Percentiles rank a stretch among this genome's conserved stretches.
Conservation (phyloP, 202 grass and related monocot species). For the Zizania palustris region DNA sequence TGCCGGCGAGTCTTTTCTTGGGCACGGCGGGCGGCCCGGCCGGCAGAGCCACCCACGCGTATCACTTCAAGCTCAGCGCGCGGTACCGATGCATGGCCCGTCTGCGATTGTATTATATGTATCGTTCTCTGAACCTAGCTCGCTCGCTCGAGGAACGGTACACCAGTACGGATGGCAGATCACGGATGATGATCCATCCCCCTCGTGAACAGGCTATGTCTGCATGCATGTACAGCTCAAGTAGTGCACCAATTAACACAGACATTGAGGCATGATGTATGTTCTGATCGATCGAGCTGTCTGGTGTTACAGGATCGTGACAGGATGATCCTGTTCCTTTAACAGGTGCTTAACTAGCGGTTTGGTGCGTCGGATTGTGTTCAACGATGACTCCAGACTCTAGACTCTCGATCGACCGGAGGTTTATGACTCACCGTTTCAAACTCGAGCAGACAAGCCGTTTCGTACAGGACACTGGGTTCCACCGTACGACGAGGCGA, state of each 20-base stretch:
- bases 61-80: background rate
- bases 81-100: no score
- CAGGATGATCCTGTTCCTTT: background rate
- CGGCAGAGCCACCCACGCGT: slow-evolving; percentile 28
- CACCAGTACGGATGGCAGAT: background rate
- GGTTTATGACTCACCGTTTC: no score
- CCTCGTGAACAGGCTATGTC: background rate
- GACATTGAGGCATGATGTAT: background rate
- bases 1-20: background rate
- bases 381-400: slow-evolving; percentile 1
- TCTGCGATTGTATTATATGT: background rate
- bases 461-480: no score
- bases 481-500: no score
- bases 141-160: background rate
- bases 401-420: background rate
- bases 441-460: no score
- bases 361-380: background rate
- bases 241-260: background rate
- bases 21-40: background rate
- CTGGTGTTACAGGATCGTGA: background rate
- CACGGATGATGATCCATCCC: background rate
- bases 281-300: background rate
- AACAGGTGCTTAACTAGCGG: background rate
- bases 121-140: background rate
- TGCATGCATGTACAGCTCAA: background rate